Evolutionary conservation across 768 basidiomycete genomes (phyloP).

Genomic region (Suillus bovinus): DNA sequence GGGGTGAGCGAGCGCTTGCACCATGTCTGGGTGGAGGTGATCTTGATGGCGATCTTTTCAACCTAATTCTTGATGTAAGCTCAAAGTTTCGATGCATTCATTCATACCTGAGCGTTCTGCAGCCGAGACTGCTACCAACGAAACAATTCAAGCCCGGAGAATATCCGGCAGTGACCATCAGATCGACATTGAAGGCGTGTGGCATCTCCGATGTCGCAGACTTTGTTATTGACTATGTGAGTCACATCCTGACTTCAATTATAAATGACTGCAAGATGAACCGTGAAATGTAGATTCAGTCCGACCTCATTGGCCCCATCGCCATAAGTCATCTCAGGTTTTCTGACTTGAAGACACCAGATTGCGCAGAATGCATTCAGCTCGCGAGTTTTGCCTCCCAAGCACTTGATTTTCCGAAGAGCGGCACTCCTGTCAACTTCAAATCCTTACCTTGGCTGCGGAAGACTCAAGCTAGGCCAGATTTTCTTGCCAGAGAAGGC

Average conservation of each 20-base stretch:
- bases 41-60: constrained; percentile 65
- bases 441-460: constrained; percentile 42
- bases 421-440: constrained; percentile 37
- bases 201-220: constrained; percentile 67
- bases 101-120: neutral
- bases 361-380: constrained; percentile 51
- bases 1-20: constrained; percentile 56
- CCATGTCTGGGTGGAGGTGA: constrained; percentile 70
- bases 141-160: constrained; percentile 39
- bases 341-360: constrained; percentile 50
- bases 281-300: neutral
- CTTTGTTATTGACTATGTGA: constrained; percentile 71
- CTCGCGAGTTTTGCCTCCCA: constrained; percentile 60
- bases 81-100: neutral
- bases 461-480: constrained; percentile 44
- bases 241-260: neutral
- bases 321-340: constrained; percentile 64
- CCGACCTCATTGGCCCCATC: constrained; percentile 59
- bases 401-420: constrained; percentile 47
- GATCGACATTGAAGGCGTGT: constrained; percentile 45
- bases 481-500: constrained; percentile 70
- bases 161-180: constrained; percentile 50
- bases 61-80: constrained; percentile 42
- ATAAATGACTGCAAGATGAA: neutral
- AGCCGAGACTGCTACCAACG: constrained; percentile 35